Evolutionary conservation across 495 filamentous ascomycete species (phyloP).

Genomic region (Melanomma pulvis-pyrius): DNA sequence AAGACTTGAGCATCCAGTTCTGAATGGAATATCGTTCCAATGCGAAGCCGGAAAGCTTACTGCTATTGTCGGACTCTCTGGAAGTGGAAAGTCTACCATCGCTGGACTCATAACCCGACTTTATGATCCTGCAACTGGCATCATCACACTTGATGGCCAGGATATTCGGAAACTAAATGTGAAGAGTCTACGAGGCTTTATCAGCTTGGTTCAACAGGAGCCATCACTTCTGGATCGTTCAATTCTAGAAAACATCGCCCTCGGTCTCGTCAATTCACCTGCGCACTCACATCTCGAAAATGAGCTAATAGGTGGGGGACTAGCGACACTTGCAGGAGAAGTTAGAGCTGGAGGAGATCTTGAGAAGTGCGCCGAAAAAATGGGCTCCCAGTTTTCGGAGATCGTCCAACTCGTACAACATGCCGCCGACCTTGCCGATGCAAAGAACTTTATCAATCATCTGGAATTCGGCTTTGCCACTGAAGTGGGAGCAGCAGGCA

Average conservation of each 20-base stretch:
- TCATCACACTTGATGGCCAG: conserved; percentile 33
- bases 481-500: conserved; percentile 44
- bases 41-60: conserved; percentile 40
- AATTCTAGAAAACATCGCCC: conserved; percentile 73
- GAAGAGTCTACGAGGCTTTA: conserved; percentile 64
- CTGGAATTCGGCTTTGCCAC: conserved; percentile 45
- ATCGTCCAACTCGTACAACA: conserved; percentile 48
- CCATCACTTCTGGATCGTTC: conserved; percentile 84
- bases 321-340: conserved; percentile 44
- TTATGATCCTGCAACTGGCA: conserved; percentile 38
- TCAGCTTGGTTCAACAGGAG: conserved; percentile 83
- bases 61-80: conserved; percentile 41
- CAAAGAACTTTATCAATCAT: conserved; percentile 37
- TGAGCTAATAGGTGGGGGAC: conserved; percentile 40
- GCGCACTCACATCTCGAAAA: conserved; percentile 50
- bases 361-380: conserved; percentile 41
- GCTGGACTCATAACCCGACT: conserved; percentile 39
- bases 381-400: conserved; percentile 44
- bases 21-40: conserved; percentile 31
- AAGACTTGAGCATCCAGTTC: conserved; percentile 32
- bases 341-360: conserved; percentile 48
- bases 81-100: conserved; percentile 43
- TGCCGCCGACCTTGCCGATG: conserved; percentile 50
- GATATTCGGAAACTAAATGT: conserved; percentile 27
- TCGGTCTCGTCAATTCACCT: conserved; percentile 63